These are phyloP conservation scores for Chaetomiaceae sp. DNA, from an alignment of 2,329 filamentous ascomycete species.

Conservation along the genomic window DNA sequence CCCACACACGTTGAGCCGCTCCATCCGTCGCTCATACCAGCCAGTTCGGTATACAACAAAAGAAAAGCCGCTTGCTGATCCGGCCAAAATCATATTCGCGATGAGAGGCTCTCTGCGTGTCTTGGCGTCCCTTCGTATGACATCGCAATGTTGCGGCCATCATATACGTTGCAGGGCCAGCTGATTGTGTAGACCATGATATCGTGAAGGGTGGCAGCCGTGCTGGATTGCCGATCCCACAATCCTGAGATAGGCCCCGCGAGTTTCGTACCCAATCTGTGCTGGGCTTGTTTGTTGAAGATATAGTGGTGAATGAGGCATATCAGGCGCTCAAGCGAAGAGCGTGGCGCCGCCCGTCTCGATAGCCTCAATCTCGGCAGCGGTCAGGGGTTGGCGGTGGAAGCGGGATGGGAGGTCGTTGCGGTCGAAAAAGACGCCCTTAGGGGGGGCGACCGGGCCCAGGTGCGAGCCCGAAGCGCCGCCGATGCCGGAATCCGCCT, in stretches of 20 bases:
- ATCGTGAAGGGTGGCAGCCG: background rate
- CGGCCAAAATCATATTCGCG: background rate
- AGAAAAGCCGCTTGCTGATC: background rate
- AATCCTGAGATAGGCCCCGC: background rate
- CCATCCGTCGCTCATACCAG: background rate
- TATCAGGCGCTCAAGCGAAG: constrained; percentile 42
- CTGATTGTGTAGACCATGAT: background rate
- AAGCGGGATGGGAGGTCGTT: constrained; percentile 83
- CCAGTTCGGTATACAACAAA: background rate
- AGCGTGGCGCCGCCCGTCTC: constrained; percentile 81
- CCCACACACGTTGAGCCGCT: too few species aligned
- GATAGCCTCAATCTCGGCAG: constrained; percentile 89
- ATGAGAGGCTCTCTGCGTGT: background rate
- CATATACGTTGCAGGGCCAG: background rate
- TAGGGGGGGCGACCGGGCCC: constrained; percentile 64
- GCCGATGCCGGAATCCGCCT: constrained; percentile 46
- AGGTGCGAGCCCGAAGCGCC: constrained; percentile 63
- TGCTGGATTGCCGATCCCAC: background rate
- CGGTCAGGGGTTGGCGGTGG: constrained; percentile 66
- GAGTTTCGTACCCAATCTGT: background rate
- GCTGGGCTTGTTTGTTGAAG: background rate
- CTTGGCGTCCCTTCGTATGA: background rate
- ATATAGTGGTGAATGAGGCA: too few species aligned
- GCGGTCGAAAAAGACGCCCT: constrained; percentile 82
- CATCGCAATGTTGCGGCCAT: background rate